Percentiles rank a stretch among this genome's conserved stretches.
Evolutionary conservation across 768 basidiomycete species (phyloP).

Genomic region (Mycena epipterygia): DNA sequence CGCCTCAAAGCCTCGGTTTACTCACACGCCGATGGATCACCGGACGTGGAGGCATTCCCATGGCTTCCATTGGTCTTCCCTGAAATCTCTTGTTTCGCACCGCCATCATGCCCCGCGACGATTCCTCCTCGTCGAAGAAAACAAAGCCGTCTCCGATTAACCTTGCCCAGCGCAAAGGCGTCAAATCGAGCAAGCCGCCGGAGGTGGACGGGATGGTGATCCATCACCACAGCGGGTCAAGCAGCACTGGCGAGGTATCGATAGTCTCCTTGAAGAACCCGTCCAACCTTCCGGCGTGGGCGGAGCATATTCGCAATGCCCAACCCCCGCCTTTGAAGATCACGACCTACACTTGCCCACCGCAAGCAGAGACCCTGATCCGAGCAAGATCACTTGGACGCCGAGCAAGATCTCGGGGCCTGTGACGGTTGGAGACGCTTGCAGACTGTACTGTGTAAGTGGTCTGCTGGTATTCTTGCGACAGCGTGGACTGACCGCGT

Average conservation of each 20-base stretch:
- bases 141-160: background rate
- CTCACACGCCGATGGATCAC: too few species aligned
- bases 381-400: background rate
- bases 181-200: background rate
- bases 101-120: background rate
- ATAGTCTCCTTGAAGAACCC: background rate
- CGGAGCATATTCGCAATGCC: background rate
- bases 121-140: background rate
- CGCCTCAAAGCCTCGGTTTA: too few species aligned
- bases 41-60: too few species aligned
- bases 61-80: too few species aligned
- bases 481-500: background rate
- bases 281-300: background rate
- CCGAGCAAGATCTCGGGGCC: constrained; percentile 10
- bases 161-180: background rate
- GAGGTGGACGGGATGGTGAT: background rate
- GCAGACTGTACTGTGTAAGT: constrained; percentile 22
- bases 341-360: background rate
- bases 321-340: constrained; percentile 5
- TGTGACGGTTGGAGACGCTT: constrained; percentile 16
- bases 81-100: background rate
- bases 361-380: background rate
- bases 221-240: background rate
- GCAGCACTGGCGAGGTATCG: background rate
- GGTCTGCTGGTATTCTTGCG: background rate